Base-by-base conservation (phyloP, 108 stramenopile species). In the Cyclostephanos tholiformis region DNA sequence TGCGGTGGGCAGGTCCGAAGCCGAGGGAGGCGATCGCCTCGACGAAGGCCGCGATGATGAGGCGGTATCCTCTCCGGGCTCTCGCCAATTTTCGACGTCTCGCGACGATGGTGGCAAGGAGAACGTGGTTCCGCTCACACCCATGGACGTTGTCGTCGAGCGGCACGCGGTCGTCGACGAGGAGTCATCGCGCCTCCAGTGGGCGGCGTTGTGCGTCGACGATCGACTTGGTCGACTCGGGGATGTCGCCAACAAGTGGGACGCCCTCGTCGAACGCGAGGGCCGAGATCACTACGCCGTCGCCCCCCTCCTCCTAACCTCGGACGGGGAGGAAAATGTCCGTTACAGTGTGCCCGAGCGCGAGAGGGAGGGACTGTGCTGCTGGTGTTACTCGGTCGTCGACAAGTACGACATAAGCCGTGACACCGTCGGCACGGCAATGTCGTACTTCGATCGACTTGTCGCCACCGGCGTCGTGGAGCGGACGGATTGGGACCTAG, bases 231-330 rank as follows among this genome's bases (percentile, higher is more conserved):
- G 44, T 46, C 44, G 44, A 17, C 44, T 46, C 2, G 13, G 44
- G 13, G 65, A 66, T 20, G 10, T 29, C 23, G 0, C 29, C 49
- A 2, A 23, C 10, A 17, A 51, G 35, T 66, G 65, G 65, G 65
- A 66, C 30, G 65, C 65, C 44, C 65, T 66, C 65, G 39, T 46
- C 65, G 65, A 66, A 6, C 65, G 65, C 25, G 65, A 66, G 49
- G 10, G 22, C 0, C 6, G 49, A 25, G 30, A 66, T 32, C 38
- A 27, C 63, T 66, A 66, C 65, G 43, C 65, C 65, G 29, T 19
- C 12, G 38, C 17, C 59, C 52, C 20, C 20, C 10, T 9, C 26
- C 25, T 55, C 0, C 16, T 13, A 8, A 1, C 26, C 53, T 23
- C 23, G 8, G 32, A 32, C 32, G 32, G 32, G 32, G 32, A 32